Evolutionary conservation across 805 yeast genomes (phyloP).

Genomic region (Maudiozyma pseudohumilis): DNA sequence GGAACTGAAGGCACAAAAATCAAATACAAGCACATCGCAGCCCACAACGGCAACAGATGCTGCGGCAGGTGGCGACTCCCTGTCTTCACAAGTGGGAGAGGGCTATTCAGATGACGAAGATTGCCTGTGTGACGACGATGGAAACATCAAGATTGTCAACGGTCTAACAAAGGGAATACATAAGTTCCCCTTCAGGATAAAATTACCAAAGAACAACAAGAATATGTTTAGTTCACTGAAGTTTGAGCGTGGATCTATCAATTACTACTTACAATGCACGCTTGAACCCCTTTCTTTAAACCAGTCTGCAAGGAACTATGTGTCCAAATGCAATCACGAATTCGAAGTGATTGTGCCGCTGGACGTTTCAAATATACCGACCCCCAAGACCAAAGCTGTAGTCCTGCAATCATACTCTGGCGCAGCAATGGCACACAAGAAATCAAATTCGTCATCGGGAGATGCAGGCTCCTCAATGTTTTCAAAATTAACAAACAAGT

Average conservation of each 20-base stretch:
- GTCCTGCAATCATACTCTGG: constrained; percentile 44
- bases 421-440: not conserved
- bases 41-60: not conserved
- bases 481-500: constrained; percentile 17
- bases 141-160: constrained; percentile 9
- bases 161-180: constrained; percentile 78
- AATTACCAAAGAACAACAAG: constrained; percentile 56
- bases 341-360: constrained; percentile 61
- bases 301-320: constrained; percentile 15
- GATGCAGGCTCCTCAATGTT: constrained; percentile 15
- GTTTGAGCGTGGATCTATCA: constrained; percentile 79
- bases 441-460: constrained; percentile 9
- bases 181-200: constrained; percentile 75
- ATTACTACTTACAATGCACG: constrained; percentile 40
- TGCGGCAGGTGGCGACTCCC: not conserved
- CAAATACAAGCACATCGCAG: not conserved
- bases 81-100: not conserved
- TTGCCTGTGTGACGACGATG: not conserved
- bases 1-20: constrained; percentile 6
- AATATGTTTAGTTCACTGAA: constrained; percentile 52
- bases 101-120: not conserved
- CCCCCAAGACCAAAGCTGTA: constrained; percentile 56
- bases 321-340: constrained; percentile 41
- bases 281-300: constrained; percentile 12
- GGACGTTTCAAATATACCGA: constrained; percentile 57